Conservation (phyloP, 768 basidiomycete genomes). For the Mycena crocata region DNA sequence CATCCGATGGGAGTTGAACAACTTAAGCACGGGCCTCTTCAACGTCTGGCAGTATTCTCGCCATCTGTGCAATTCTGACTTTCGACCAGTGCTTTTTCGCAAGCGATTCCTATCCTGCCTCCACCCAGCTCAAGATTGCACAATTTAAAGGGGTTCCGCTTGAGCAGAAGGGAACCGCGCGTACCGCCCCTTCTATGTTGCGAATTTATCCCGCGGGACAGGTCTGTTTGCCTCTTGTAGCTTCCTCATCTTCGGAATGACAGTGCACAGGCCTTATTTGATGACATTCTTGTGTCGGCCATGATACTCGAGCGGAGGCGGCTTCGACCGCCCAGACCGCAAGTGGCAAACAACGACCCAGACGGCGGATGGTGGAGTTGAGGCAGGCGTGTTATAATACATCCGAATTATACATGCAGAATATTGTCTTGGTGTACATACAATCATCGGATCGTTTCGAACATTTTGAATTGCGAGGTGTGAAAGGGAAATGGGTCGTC, state of each 20-base stretch:
- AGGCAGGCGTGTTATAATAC: background rate
- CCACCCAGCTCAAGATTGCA: constrained; percentile 18
- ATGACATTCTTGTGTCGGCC: constrained; percentile 48
- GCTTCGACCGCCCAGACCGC: constrained; percentile 36
- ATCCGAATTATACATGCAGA: background rate
- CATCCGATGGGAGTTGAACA: constrained; percentile 18
- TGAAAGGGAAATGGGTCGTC: constrained; percentile 83
- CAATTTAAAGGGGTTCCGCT: constrained; percentile 14
- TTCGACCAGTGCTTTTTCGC: constrained; percentile 5
- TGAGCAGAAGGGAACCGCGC: constrained; percentile 4
- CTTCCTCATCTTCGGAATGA: constrained; percentile 36
- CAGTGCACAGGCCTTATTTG: constrained; percentile 43
- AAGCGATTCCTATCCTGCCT: background rate
- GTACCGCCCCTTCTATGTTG: constrained; percentile 7
- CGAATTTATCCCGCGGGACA: constrained; percentile 23
- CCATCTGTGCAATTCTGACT: background rate
- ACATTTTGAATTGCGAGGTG: constrained; percentile 76
- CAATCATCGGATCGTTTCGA: constrained; percentile 77
- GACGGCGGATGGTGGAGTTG: constrained; percentile 21
- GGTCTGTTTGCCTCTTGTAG: constrained; percentile 15
- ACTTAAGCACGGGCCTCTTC: constrained; percentile 16
- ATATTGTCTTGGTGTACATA: background rate
- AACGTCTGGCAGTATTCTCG: background rate
- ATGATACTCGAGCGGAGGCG: constrained; percentile 48
- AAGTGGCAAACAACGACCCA: background rate